phyloP scores from a whole-genome alignment of 1,139 yeast species.

The Citeromyces siamensis region DNA sequence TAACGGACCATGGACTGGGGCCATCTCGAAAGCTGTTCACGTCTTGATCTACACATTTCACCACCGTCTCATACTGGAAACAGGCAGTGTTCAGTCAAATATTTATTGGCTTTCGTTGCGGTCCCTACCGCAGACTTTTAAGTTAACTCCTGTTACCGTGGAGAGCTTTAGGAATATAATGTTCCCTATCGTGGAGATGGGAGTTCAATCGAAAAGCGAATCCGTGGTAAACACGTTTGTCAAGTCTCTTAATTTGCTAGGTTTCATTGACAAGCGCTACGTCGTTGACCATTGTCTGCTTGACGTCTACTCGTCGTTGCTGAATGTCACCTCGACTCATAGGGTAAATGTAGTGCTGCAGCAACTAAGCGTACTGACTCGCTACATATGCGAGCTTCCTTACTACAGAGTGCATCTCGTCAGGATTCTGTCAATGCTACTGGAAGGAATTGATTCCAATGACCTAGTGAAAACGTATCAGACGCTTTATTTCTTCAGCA shows the following conservation, averaged over 20 bases:
- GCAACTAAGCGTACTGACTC: constrained; percentile 50
- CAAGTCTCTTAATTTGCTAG: constrained; percentile 47
- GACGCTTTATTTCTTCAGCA: constrained; percentile 59
- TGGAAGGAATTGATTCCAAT: constrained; percentile 84
- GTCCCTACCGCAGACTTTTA: constrained; percentile 31
- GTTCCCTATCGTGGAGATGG: constrained; percentile 48
- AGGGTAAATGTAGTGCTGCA: constrained; percentile 67
- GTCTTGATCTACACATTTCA: constrained; percentile 46
- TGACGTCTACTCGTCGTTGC: constrained; percentile 75
- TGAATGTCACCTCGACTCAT: constrained; percentile 71
- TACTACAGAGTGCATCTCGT: constrained; percentile 70
- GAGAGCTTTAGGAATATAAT: constrained; percentile 41
- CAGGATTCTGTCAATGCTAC: constrained; percentile 51
- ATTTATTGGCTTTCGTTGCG: constrained; percentile 24
- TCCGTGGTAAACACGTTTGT: constrained; percentile 49
- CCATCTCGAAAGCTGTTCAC: constrained; percentile 53
- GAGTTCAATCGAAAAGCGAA: constrained; percentile 67
- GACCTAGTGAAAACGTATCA: constrained; percentile 67
- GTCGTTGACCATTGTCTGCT: constrained; percentile 55
- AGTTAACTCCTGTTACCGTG: constrained; percentile 30
- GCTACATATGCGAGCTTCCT: constrained; percentile 56
- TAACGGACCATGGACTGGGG: constrained; percentile 70
- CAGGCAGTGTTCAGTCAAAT: constrained; percentile 18
- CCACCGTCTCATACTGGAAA: constrained; percentile 39
- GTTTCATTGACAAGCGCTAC: constrained; percentile 46